Evolutionary conservation across 441 rosid species (phyloP).

Genomic region (Syzygium malaccense): DNA sequence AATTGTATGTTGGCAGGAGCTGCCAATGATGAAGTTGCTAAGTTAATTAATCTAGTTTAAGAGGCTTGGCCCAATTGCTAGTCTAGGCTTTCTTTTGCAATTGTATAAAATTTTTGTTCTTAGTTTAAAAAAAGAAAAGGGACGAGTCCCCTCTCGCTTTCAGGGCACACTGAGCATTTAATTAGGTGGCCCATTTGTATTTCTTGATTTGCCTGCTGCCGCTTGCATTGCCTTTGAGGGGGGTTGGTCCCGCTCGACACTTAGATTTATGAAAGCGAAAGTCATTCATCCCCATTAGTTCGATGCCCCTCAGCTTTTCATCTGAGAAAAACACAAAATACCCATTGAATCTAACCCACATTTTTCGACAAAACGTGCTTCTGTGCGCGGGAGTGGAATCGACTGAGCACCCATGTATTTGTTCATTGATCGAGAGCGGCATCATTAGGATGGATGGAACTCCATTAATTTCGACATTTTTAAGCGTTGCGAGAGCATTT

Average conservation of each 20-base stretch:
- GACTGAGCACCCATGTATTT: neutral
- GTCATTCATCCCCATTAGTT: neutral
- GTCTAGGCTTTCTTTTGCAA: neutral
- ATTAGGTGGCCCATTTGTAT: neutral
- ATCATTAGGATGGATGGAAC: neutral
- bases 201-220: neutral
- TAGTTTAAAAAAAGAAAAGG: neutral
- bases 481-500: neutral
- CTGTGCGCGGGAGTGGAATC: neutral
- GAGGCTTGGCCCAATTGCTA: neutral
- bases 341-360: neutral
- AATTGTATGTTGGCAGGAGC: neutral
- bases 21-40: neutral
- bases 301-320: neutral
- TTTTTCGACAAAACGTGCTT: neutral
- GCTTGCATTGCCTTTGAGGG: neutral
- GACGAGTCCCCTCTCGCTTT: neutral
- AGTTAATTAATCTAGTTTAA: neutral
- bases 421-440: neutral
- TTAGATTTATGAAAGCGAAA: neutral
- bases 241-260: neutral
- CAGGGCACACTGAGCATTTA: neutral
- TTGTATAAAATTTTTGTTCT: neutral
- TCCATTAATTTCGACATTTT: neutral
- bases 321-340: neutral